Evolutionary conservation across 352 stramenopile species (phyloP).

Genomic region (Elongisporangium anandrum): DNA sequence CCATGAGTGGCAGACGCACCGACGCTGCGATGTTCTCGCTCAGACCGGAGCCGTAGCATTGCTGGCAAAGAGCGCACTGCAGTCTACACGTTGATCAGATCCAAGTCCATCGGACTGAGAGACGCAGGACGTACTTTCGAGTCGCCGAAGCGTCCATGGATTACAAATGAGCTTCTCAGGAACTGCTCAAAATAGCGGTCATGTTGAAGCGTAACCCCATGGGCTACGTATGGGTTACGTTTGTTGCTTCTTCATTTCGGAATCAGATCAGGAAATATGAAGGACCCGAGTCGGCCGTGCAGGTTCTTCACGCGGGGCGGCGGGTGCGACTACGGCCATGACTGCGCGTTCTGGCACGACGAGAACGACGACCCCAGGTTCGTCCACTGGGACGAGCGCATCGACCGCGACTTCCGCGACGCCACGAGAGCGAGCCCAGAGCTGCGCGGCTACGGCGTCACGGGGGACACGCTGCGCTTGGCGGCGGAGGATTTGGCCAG

Average conservation of each 20-base stretch:
- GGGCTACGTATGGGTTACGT: not conserved
- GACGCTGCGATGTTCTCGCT: constrained; percentile 4
- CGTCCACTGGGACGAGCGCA: not conserved
- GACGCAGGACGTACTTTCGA: not conserved
- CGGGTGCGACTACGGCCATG: not conserved
- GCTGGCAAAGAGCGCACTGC: constrained; percentile 6
- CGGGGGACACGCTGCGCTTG: not conserved
- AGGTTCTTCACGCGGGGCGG: not conserved
- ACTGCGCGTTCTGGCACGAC: not conserved
- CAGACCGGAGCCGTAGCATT: constrained; percentile 6
- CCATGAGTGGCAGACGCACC: not conserved
- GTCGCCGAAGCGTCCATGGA: not conserved
- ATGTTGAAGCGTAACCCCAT: too few relatives aligned
- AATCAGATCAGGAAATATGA: not conserved
- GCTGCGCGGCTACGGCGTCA: not conserved
- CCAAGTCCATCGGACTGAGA: not conserved
- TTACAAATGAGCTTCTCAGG: too few relatives aligned
- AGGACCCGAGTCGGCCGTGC: not conserved
- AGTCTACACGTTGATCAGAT: not conserved
- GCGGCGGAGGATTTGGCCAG: not conserved
- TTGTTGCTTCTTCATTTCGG: not conserved
- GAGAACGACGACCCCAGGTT: not conserved
- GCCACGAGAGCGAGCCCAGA: not conserved
- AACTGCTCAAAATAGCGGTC: not conserved
- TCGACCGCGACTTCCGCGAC: not conserved